Percentiles rank a stretch among this genome's conserved stretches.
These are phyloP conservation scores for Boletus eberwhitei DNA, from an alignment of 768 basidiomycete species.

Conservation along the genomic window DNA sequence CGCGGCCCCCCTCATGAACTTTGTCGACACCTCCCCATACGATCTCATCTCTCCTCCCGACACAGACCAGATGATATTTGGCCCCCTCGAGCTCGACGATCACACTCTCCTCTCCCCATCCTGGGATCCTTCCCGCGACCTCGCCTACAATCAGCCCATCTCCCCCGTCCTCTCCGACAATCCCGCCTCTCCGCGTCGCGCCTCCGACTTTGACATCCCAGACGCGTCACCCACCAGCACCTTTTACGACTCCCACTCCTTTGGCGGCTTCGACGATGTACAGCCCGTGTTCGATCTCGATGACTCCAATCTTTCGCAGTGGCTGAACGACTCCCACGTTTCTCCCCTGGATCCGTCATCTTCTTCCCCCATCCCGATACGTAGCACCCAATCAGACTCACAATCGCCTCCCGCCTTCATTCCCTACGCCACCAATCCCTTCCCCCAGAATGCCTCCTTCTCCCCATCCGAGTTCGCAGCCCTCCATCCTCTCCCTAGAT, in stretches of 20 bases:
- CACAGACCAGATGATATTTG: constrained; percentile 34
- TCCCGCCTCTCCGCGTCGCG: constrained; percentile 39
- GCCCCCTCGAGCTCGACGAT: constrained; percentile 34
- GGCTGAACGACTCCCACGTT: constrained; percentile 62
- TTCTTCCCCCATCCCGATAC: constrained; percentile 65
- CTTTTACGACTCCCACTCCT: constrained; percentile 33
- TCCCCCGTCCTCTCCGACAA: constrained; percentile 41
- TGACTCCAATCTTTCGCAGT: constrained; percentile 46
- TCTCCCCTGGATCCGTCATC: constrained; percentile 33
- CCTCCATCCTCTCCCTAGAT: constrained; percentile 59
- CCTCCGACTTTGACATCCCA: constrained; percentile 39
- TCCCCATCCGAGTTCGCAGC: constrained; percentile 62
- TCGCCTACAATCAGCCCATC: constrained; percentile 37
- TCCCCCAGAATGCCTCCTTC: constrained; percentile 49
- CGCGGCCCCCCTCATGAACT: constrained; percentile 27
- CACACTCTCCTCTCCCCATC: constrained; percentile 25
- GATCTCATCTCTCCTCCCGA: constrained; percentile 35
- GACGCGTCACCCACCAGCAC: constrained; percentile 39
- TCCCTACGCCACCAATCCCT: constrained; percentile 45
- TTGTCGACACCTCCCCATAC: constrained; percentile 42
- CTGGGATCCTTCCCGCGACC: constrained; percentile 32
- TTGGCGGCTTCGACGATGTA: constrained; percentile 31
- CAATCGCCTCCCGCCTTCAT: constrained; percentile 47
- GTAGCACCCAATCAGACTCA: constrained; percentile 40
- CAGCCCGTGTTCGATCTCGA: constrained; percentile 39